phyloP scores from a whole-genome alignment of 1,284 basidiomycete genomes.

The Cutaneotrichosporon sp. region DNA sequence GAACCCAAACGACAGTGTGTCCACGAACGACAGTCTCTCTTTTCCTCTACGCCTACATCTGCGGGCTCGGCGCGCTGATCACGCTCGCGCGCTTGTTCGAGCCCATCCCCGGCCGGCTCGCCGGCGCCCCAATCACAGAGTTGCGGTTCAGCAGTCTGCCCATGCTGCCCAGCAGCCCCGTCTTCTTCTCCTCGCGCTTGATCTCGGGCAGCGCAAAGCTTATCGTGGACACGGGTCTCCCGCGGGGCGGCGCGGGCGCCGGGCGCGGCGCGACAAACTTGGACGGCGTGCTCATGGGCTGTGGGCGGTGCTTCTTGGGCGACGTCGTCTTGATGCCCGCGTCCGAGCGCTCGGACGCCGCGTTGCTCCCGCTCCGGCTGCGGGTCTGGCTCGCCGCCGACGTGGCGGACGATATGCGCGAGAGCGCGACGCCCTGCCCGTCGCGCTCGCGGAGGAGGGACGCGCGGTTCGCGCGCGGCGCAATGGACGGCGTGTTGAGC shows the following conservation, averaged over 20 bases:
- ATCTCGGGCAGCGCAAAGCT: conserved; percentile 9
- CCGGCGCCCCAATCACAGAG: neutral
- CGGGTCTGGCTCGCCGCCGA: neutral
- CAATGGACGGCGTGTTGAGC: conserved; percentile 29
- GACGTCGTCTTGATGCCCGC: conserved; percentile 2
- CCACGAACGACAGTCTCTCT: too few relatives aligned
- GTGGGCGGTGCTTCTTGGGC: neutral
- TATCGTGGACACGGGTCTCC: conserved; percentile 1
- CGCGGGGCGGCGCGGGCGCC: conserved; percentile 16
- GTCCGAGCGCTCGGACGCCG: conserved; percentile 4
- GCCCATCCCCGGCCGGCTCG: conserved; percentile 3
- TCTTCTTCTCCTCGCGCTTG: conserved; percentile 5
- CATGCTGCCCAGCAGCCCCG: neutral
- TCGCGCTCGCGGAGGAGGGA: conserved; percentile 31
- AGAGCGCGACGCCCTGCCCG: neutral
- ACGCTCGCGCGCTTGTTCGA: conserved; percentile 7
- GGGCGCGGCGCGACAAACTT: conserved; percentile 18
- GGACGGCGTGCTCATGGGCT: conserved; percentile 12
- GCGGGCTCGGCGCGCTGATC: conserved; percentile 4
- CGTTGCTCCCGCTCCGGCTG: conserved; percentile 1
- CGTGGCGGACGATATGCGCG: conserved; percentile 12
- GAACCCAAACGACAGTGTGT: neutral
- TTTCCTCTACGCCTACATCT: too few relatives aligned
- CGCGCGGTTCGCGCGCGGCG: conserved; percentile 33
- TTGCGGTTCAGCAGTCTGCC: neutral